These are phyloP conservation scores for Entomortierella beljakovae DNA, from an alignment of 192 early-diverging fungal genomes.

Conservation along the genomic window DNA sequence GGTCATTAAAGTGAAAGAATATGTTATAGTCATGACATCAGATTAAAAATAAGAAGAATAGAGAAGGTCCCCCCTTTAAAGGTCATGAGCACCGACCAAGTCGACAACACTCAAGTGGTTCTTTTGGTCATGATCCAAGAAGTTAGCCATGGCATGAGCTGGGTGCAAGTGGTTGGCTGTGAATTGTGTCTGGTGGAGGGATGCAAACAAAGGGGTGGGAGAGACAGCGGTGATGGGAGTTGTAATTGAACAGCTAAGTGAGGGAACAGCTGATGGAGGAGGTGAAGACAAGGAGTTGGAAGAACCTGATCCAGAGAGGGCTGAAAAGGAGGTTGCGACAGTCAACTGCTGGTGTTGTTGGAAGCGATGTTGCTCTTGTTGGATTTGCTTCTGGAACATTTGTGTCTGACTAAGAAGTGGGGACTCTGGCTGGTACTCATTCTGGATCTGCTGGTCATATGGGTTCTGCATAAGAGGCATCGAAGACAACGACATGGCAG, in stretches of 20 bases:
- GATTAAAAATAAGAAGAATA: neutral
- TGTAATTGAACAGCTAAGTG: conserved; percentile 17
- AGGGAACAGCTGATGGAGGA: conserved; percentile 26
- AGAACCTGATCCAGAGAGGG: conserved; percentile 5
- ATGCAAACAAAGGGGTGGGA: conserved; percentile 1
- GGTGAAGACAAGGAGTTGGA: conserved; percentile 13
- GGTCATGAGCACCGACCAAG: conserved; percentile 18
- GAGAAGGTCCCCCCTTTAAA: neutral
- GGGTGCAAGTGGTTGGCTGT: neutral
- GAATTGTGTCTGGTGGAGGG: neutral
- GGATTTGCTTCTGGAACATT: conserved; percentile 46
- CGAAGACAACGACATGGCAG: conserved; percentile 29
- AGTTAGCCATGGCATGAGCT: conserved; percentile 4
- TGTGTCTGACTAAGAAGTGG: conserved; percentile 36
- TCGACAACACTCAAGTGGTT: conserved; percentile 10
- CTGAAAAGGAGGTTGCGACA: conserved; percentile 8
- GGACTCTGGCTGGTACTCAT: conserved; percentile 1
- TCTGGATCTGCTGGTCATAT: conserved; percentile 20
- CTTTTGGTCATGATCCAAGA: conserved; percentile 24
- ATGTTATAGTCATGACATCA: neutral
- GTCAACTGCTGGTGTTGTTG: conserved; percentile 25
- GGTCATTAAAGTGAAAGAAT: neutral
- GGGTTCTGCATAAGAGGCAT: conserved; percentile 13
- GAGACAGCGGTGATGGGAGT: conserved; percentile 20
- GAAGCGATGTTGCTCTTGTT: conserved; percentile 40